Conservation (phyloP, 2,329 filamentous ascomycete genomes). For the Diaporthe sp. region DNA sequence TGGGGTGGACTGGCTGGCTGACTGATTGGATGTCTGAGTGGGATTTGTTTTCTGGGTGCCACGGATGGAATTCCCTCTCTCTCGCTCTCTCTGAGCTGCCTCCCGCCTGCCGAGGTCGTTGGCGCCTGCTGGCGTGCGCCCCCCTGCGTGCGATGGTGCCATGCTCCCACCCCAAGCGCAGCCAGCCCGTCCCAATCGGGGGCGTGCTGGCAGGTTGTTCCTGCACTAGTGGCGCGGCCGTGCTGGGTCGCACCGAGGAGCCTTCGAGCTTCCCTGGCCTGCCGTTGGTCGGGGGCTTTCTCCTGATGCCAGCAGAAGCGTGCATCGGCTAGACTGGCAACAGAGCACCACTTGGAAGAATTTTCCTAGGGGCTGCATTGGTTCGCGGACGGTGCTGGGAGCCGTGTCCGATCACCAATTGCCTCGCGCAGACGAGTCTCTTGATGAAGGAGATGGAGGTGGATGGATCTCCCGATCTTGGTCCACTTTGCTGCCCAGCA, state of each 20-base stretch:
- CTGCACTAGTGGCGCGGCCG: slow-evolving; percentile 26
- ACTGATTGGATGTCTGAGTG: slow-evolving; percentile 5
- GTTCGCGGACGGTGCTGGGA: neutral
- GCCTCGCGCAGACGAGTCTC: neutral
- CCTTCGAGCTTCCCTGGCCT: neutral
- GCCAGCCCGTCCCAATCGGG: slow-evolving; percentile 16
- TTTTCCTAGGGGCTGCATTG: slow-evolving; percentile 19
- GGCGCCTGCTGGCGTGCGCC: slow-evolving; percentile 29
- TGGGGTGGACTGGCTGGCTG: neutral
- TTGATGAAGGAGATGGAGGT: neutral
- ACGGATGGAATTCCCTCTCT: slow-evolving; percentile 8
- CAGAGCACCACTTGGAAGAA: neutral
- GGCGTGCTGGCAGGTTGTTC: slow-evolving; percentile 9
- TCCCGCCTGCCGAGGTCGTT: slow-evolving; percentile 11
- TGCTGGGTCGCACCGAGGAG: slow-evolving; percentile 8
- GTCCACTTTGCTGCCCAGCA: slow-evolving; percentile 2
- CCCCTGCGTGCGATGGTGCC: slow-evolving; percentile 25
- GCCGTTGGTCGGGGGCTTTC: slow-evolving; percentile 5
- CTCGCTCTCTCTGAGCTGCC: neutral
- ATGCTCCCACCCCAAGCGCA: slow-evolving; percentile 7
- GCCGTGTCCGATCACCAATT: neutral
- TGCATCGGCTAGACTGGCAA: neutral
- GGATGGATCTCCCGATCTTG: neutral
- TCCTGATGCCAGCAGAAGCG: slow-evolving; percentile 20
- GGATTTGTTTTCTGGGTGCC: slow-evolving; percentile 18